A percentile compares a stretch with the other conserved stretches of the same genome.
Evolutionary conservation across 2,329 filamentous ascomycete genomes (phyloP).

Genomic region (Daldinia eschscholtzii): DNA sequence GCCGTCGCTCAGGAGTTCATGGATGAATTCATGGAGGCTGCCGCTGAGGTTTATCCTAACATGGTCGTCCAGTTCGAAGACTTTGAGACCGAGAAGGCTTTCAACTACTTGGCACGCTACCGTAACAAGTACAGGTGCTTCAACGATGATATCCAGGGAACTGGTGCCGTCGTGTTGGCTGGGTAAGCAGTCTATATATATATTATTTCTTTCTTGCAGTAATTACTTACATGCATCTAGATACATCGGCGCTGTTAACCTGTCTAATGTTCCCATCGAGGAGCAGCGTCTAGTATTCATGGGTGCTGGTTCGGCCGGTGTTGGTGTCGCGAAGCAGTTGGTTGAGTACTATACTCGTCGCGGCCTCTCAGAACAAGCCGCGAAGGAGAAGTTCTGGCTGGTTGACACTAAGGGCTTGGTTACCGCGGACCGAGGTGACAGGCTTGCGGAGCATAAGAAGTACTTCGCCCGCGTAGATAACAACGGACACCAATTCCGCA

Average conservation of each 20-base stretch:
- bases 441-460: constrained; percentile 89
- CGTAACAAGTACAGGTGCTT: constrained; percentile 92
- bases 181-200: constrained; percentile 65
- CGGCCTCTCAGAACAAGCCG: constrained; percentile 88
- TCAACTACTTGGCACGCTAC: constrained; percentile 92
- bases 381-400: constrained; percentile 93
- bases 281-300: constrained; percentile 97
- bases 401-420: constrained; percentile 98
- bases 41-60: constrained; percentile 76
- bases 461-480: constrained; percentile 76
- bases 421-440: constrained; percentile 91
- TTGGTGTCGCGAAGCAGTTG: constrained; percentile 97
- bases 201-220: background rate
- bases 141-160: constrained; percentile 98
- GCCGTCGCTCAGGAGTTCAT: constrained; percentile 90
- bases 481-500: constrained; percentile 77
- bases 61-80: constrained; percentile 94
- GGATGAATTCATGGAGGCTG: constrained; percentile 96
- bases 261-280: constrained; percentile 84
- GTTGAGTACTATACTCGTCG: constrained; percentile 96
- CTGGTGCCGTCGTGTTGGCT: constrained; percentile 91
- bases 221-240: constrained; percentile 46
- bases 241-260: constrained; percentile 80
- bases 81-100: constrained; percentile 92
- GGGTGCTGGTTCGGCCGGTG: constrained; percentile 93